phyloP scores from a whole-genome alignment of 192 early-diverging fungal genomes.

The Mortierella claussenii region DNA sequence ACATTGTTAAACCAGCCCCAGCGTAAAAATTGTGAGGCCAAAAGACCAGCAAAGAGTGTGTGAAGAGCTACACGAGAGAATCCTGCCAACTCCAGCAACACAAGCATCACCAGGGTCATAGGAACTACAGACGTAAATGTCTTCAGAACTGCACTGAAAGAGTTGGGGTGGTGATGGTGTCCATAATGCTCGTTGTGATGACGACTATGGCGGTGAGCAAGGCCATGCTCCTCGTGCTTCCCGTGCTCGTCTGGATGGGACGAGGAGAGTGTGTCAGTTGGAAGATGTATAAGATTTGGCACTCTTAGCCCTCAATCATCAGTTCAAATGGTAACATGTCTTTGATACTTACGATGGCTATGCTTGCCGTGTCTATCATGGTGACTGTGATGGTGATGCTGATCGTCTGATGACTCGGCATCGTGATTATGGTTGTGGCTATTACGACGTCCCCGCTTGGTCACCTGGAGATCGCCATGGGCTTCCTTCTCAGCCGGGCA shows the following conservation, averaged over 20 bases:
- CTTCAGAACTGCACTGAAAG: conserved; percentile 19
- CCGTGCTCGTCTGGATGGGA: neutral
- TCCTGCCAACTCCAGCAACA: conserved; percentile 28
- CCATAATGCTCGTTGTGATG: neutral
- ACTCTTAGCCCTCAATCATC: no score
- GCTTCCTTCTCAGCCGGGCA: neutral
- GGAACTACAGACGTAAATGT: conserved; percentile 24
- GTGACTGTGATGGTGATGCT: conserved; percentile 8
- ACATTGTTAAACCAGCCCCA: conserved; percentile 15
- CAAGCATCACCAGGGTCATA: conserved; percentile 22
- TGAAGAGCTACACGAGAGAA: conserved; percentile 39
- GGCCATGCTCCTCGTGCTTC: conserved; percentile 21
- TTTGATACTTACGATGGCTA: conserved; percentile 42
- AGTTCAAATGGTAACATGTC: no score
- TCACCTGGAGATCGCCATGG: conserved; percentile 14
- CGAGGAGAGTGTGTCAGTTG: no score
- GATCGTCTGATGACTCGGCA: conserved; percentile 22
- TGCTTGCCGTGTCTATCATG: conserved; percentile 20
- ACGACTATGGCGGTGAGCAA: conserved; percentile 9
- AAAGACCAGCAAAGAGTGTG: conserved; percentile 31
- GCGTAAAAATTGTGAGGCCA: conserved; percentile 19
- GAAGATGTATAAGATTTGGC: no score
- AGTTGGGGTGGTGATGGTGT: conserved; percentile 11
- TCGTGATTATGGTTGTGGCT: conserved; percentile 25
- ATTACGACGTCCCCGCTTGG: conserved; percentile 14